These are phyloP conservation scores for Actinomucor elegans DNA, from an alignment of 371 early-diverging fungal genomes.

Conservation along the genomic window DNA sequence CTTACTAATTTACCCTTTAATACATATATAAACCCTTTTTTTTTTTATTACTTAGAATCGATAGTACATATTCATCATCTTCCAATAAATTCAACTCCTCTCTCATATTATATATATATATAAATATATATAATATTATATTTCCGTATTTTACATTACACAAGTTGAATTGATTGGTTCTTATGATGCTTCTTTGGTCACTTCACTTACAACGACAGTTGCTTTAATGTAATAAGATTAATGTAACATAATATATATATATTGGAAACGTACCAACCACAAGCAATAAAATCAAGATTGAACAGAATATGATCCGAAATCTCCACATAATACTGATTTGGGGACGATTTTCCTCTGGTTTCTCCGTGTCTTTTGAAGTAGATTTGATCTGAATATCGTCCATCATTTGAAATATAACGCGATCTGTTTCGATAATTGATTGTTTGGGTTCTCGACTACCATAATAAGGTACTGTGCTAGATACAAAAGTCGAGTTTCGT, in stretches of 20 bases:
- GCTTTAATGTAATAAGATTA: neutral
- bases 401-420: conserved; percentile 20
- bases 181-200: conserved; percentile 11
- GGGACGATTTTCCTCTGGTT: neutral
- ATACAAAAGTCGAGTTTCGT: neutral
- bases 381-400: conserved; percentile 11
- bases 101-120: no score
- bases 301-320: conserved; percentile 4
- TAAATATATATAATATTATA: no score
- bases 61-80: neutral
- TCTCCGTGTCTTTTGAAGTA: neutral
- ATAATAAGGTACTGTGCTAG: conserved; percentile 13
- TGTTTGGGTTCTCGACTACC: conserved; percentile 19
- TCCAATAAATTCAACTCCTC: no score
- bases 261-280: conserved; percentile 17
- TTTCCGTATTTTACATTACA: no score
- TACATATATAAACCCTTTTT: neutral
- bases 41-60: neutral
- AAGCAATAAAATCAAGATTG: conserved; percentile 16
- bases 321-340: conserved; percentile 6
- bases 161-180: conserved; percentile 11
- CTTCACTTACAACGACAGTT: conserved; percentile 18
- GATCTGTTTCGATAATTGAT: conserved; percentile 15
- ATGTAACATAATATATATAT: neutral
- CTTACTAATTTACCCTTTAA: neutral